Evolutionary conservation across 1,139 yeast genomes (phyloP), one percentile per base, ranked within the genome.

Genomic region (Candida sanyaensis): DNA sequence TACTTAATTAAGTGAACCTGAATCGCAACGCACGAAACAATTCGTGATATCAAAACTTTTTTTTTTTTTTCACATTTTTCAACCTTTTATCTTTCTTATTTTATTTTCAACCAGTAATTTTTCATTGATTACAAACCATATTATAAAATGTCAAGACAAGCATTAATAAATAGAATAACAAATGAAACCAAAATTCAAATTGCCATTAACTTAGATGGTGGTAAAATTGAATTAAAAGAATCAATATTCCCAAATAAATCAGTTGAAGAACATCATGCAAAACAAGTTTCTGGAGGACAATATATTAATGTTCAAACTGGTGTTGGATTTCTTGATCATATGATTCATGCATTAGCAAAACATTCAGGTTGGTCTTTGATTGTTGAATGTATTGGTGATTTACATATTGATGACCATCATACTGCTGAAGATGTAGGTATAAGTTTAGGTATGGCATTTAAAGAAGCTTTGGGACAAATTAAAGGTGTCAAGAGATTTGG

Each of bases 341-440:
- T 93, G 99, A 75, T 93, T 41, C 97, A 92, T 62, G 99, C 99
- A 0, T 76, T 93, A 57, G 97, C 98, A 39, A 93, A 93, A 64
- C 99, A 93, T 68, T 77, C 95, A 1, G 99, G 99, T 11, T 93
- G 99, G 99, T 89, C 97, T 21, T 67, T 93, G 52, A 75, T 88
- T 31, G 80, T 93, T 27, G 96, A 88, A 62, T 92, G 98, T 68
- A 79, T 87, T 52, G 99, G 99, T 36, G 99, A 93, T 64, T 74
- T 91, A 61, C 96, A 91, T 66, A 92, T 93, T 47, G 99, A 93
- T 65, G 99, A 93, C 69, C 99, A 93, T 66, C 99, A 93, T 66
- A 85, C 96, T 1, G 88, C 97, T 5, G 99, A 93, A 68, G 99
- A 93, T 69, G 90, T 91, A 53, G 97, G 93, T 37, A 89, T 93